phyloP scores from a whole-genome alignment of 1,139 yeast genomes.

The Magnusiomyces suaveolens region DNA sequence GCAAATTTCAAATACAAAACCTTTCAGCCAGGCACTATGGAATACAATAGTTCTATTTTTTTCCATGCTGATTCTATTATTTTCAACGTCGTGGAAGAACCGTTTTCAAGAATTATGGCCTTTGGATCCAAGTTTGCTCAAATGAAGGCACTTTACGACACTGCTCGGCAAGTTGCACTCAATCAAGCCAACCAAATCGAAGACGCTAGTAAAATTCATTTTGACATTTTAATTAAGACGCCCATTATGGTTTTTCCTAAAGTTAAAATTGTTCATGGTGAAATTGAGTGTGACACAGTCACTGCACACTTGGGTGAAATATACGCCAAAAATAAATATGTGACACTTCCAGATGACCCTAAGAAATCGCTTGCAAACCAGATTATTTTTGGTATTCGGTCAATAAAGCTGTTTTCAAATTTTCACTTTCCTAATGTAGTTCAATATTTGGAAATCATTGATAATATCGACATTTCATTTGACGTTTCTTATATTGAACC shows the following conservation, averaged over 20 bases:
- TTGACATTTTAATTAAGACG: conserved; percentile 64
- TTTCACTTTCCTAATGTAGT: conserved; percentile 41
- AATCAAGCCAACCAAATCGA: conserved; percentile 58
- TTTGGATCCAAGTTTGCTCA: conserved; percentile 67
- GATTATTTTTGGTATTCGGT: conserved; percentile 59
- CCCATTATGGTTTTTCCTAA: conserved; percentile 79
- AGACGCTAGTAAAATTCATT: conserved; percentile 52
- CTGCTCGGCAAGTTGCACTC: conserved; percentile 79
- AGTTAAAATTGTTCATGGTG: conserved; percentile 24
- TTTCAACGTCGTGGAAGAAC: conserved; percentile 70
- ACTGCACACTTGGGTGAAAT: conserved; percentile 78
- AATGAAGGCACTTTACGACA: conserved; percentile 81
- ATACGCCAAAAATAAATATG: conserved; percentile 56
- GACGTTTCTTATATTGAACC: conserved; percentile 47
- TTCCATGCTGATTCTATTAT: conserved; percentile 68
- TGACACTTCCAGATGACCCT: conserved; percentile 23
- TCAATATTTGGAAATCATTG: conserved; percentile 59
- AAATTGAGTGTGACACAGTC: conserved; percentile 43
- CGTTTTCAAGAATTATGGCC: conserved; percentile 56
- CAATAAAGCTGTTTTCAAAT: conserved; percentile 54
- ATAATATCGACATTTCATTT: conserved; percentile 57
- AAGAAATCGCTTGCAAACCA: conserved; percentile 35
- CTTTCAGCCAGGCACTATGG: conserved; percentile 41
- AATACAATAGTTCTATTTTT: conserved; percentile 52
- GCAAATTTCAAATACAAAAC: conserved; percentile 83